Evolutionary conservation across 148 eudicot genomes (phyloP).

Genomic region (Dianthus caryophyllus): DNA sequence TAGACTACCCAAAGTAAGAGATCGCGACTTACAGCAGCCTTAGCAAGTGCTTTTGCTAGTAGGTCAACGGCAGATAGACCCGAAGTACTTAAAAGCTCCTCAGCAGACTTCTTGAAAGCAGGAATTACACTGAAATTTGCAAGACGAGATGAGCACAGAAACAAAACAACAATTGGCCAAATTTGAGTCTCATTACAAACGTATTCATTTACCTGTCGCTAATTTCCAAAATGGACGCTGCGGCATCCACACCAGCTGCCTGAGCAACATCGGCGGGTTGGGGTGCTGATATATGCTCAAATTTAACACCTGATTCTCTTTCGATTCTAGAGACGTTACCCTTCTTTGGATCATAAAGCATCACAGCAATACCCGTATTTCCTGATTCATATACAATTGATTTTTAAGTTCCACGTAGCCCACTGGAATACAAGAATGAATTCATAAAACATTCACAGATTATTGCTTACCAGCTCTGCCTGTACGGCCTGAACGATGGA

Average conservation of each 20-base stretch:
- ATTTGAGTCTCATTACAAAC: background rate
- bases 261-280: conserved; percentile 91
- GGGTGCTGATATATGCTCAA: conserved; percentile 86
- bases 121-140: conserved; percentile 63
- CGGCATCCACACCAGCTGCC: conserved; percentile 74
- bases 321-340: conserved; percentile 61
- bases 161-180: background rate
- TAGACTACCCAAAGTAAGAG: too few relatives aligned
- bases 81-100: conserved; percentile 67
- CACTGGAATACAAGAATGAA: background rate
- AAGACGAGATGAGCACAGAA: background rate
- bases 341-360: conserved; percentile 86
- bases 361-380: conserved; percentile 83
- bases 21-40: conserved; percentile 76
- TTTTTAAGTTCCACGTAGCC: background rate
- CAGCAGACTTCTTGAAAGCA: conserved; percentile 80
- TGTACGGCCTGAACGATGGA: conserved; percentile 97
- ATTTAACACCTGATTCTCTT: conserved; percentile 91
- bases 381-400: conserved; percentile 35
- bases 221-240: conserved; percentile 49
- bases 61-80: conserved; percentile 69
- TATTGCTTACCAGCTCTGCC: conserved; percentile 79
- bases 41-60: conserved; percentile 91
- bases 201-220: conserved; percentile 65
- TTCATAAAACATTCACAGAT: background rate